A percentile compares a stretch with the other conserved stretches of the same genome.
Conservation (phyloP, 192 early-diverging fungal genomes). For the Podila clonocystis region DNA sequence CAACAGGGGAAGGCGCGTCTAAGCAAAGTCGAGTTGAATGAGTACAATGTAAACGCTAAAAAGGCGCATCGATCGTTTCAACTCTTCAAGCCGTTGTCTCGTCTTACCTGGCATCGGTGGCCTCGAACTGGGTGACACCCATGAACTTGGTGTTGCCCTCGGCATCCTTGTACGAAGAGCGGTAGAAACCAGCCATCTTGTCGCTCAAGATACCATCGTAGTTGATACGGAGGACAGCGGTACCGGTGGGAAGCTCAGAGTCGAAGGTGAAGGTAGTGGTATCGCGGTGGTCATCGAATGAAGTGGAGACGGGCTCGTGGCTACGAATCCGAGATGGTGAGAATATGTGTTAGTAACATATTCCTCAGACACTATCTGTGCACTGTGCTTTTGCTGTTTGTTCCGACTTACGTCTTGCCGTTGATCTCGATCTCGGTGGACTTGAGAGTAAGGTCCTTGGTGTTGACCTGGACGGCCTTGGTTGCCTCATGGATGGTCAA, state of each 20-base stretch:
- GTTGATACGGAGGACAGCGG: constrained; percentile 62
- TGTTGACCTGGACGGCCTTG: constrained; percentile 66
- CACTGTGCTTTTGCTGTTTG: background rate
- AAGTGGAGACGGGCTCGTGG: constrained; percentile 48
- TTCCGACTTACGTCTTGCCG: constrained; percentile 51
- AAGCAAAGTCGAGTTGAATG: too few relatives aligned
- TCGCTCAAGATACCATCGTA: constrained; percentile 81
- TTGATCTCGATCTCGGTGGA: constrained; percentile 70
- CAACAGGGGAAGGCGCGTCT: constrained; percentile 93
- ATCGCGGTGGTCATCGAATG: constrained; percentile 56
- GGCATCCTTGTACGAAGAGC: constrained; percentile 68
- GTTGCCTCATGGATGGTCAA: constrained; percentile 52
- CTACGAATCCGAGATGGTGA: background rate
- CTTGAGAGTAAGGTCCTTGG: constrained; percentile 71
- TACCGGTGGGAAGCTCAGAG: constrained; percentile 56
- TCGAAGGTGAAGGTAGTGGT: constrained; percentile 68
- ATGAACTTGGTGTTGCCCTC: constrained; percentile 65
- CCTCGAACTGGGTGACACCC: constrained; percentile 97
- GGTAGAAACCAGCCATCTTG: constrained; percentile 98
- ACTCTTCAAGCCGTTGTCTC: too few relatives aligned
- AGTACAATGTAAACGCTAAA: too few relatives aligned
- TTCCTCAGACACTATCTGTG: background rate
- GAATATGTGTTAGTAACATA: too few relatives aligned
- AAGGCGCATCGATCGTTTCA: too few relatives aligned
- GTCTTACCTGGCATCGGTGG: constrained; percentile 74